Evolutionary conservation across 768 basidiomycete genomes (phyloP), one percentile per base, ranked within the genome.

Genomic region (Xerocomus brunneocitrinus): DNA sequence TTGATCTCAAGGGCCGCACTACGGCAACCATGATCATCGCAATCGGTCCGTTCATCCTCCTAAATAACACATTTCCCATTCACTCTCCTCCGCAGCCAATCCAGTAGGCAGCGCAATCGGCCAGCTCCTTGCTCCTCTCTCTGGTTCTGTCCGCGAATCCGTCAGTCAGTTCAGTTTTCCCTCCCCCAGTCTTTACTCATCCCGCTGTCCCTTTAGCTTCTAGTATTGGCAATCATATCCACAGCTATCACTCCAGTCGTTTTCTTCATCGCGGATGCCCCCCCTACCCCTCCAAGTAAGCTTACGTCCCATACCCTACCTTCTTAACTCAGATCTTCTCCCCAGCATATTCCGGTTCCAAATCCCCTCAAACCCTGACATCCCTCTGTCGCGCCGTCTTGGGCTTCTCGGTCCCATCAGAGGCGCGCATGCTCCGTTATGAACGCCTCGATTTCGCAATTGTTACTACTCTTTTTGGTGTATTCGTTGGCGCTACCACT

Each of bases 201-300:
- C 9, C 46, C 19, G 13, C 27, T 24, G 22, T 42, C 5, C 55
- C 24, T 28, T 19, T 32, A 90, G 88, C 75, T 91, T 44, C 71
- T 91, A 5, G 71, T 87, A 5, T 76, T 92, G 22, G 90, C 78
- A 2, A 83, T 91, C 54, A 78, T 90, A 16, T 81, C 80, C 14
- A 87, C 85, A 1, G 87, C 71, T 2, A 78, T 76, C 1, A 63
- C 74, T 8, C 89, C 89, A 0, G 73, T 76, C 19, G 72, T 80
- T 3, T 72, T 91, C 44, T 64, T 90, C 24, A 78, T 94, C 24
- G 62, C 73, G 2, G 73, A 73, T 31, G 74, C 76, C 1, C 91
- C 91, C 7, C 88, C 89, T 22, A 83, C 78, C 8, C 91, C 91
- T 27, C 91, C 91, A 0, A 91, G 90, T 92, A 67, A 38, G 79